Conservation (phyloP, 2,329 filamentous ascomycete genomes). For the Colletotrichum caudatum region DNA sequence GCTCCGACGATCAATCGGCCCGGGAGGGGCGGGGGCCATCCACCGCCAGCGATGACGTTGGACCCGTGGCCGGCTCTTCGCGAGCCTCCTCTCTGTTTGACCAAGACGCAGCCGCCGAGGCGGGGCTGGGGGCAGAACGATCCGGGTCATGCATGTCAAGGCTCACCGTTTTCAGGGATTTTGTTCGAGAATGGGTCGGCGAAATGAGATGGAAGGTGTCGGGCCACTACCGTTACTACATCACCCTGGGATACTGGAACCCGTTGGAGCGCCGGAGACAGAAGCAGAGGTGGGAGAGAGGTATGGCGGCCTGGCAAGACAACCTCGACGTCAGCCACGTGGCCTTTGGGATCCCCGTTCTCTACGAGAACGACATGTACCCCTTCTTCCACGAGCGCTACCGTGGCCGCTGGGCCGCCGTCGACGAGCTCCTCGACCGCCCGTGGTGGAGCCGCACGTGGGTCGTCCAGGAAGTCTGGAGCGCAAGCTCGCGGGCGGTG, state of each 20-base stretch:
- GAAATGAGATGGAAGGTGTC: not conserved
- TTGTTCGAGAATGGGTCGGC: not conserved
- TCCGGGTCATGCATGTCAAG: not conserved
- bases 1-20: not conserved
- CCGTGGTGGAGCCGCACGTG: slow-evolving; percentile 19
- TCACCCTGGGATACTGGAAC: slow-evolving; percentile 1
- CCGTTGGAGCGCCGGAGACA: not conserved
- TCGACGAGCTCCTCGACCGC: slow-evolving; percentile 3
- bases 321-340: not conserved
- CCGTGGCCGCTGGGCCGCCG: not conserved
- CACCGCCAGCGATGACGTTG: not conserved
- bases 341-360: not conserved
- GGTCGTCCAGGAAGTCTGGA: slow-evolving; percentile 19
- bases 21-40: no score
- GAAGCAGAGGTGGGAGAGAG: not conserved
- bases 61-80: not conserved
- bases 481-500: not conserved
- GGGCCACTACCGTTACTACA: not conserved
- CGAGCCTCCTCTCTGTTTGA: not conserved
- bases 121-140: not conserved
- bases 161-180: not conserved
- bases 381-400: not conserved
- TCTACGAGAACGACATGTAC: not conserved
- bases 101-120: not conserved
- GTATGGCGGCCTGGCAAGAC: not conserved